Base-by-base conservation (phyloP, 441 rosid species). In the Omphalea diandra region DNA sequence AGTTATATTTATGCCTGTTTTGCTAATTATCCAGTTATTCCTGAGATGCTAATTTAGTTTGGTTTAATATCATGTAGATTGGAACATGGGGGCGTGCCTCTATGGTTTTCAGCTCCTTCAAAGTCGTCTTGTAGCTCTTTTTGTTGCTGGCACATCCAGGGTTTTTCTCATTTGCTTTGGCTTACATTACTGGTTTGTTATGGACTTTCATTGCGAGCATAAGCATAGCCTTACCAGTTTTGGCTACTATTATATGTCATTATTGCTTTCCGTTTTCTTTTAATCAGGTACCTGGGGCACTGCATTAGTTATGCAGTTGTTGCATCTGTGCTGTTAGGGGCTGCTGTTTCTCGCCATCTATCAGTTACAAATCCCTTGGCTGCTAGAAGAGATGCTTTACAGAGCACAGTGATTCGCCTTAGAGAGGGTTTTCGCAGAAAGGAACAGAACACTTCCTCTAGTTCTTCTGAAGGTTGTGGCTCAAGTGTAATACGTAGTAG, bases 391-490 rank as follows among this genome's bases (percentile, higher is more conserved):
- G 97, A 92, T 83, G 99, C 99, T 67, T 80, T 96, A 74, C 93
- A 89, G 76, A 85, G 98, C 82, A 96, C 99, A 46, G 98, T 94
- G 69, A 90, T 94, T 77, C 98, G 98, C 36, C 82, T 96, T 69
- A 90, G 99, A 83, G 99, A 96, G 81, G 98, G 99, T 49, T 96
- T 94, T 72, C 94, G 98, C 62, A 87, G 88, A 79, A 96, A 92
- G 75, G 99, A 93, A 68, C 98, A 87, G 43, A 88, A 85, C 72
- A 84, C 96, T 82, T 90, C 98, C 57, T 94, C 99, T 61, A 84
- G 98, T 80, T 96, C 99, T 75, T 96, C 99, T 73, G 98, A 96
- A 72, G 99, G 98, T 65, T 91, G 98, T 86, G 98, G 99, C 66
- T 96, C 98, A 78, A 96, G 98, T 76, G 79, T 90, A 69, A 96